Evolutionary conservation across 768 basidiomycete species (phyloP).

Genomic region (Calvatia gigantea): DNA sequence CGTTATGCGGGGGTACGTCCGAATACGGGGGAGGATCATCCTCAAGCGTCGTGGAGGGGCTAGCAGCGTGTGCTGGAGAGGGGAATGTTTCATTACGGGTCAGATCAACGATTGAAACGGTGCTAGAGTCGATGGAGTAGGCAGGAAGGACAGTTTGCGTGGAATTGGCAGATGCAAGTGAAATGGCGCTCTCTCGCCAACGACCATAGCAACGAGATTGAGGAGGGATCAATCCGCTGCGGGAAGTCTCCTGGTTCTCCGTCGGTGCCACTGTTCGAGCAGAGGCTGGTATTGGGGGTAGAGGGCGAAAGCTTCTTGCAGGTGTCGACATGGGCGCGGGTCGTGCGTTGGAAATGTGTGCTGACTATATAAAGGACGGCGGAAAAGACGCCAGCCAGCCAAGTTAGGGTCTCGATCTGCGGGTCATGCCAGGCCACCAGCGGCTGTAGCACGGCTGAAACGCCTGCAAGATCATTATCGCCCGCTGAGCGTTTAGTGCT

Average conservation of each 20-base stretch:
- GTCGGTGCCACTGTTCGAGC: not conserved
- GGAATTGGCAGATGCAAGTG: not conserved
- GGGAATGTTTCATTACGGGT: not conserved
- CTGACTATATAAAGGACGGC: not conserved
- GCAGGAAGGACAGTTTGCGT: not conserved
- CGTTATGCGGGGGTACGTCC: not conserved
- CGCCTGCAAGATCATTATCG: too few species aligned
- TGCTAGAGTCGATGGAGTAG: not conserved
- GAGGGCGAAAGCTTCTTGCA: not conserved
- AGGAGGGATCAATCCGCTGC: not conserved
- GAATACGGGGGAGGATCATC: not conserved
- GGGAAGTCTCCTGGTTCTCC: not conserved
- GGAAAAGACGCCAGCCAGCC: too few species aligned
- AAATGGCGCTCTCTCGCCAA: not conserved
- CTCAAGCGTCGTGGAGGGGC: not conserved
- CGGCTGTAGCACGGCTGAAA: too few species aligned
- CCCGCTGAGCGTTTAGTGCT: too few species aligned
- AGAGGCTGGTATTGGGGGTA: not conserved
- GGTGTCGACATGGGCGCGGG: too few species aligned
- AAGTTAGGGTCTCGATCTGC: too few species aligned
- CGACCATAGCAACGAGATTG: not conserved
- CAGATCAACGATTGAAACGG: not conserved
- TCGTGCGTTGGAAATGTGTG: too few species aligned
- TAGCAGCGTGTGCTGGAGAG: not conserved
- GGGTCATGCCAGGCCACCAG: too few species aligned